Conservation (phyloP, 2,329 filamentous ascomycete species). For the Monilinia vaccinii-corymbosi region DNA sequence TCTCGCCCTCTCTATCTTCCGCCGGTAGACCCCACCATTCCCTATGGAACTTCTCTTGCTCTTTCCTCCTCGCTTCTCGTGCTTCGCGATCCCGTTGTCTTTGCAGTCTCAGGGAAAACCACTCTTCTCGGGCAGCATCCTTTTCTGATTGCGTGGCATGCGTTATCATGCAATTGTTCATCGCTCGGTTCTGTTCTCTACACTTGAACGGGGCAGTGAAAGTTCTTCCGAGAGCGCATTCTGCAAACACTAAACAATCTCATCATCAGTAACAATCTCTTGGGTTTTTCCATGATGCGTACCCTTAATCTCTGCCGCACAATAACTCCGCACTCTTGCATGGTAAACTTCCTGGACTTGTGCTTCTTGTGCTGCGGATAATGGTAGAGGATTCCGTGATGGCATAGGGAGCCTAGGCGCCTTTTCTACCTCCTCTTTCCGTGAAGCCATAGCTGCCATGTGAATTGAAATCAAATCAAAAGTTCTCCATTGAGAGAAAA, state of each 20-base stretch:
- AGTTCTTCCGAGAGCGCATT: constrained; percentile 78
- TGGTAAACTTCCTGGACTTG: constrained; percentile 77
- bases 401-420: constrained; percentile 34
- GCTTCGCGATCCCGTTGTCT: constrained; percentile 58
- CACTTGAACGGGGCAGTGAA: constrained; percentile 84
- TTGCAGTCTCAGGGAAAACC: constrained; percentile 73
- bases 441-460: constrained; percentile 27
- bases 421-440: constrained; percentile 19
- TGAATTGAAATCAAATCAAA: constrained; percentile 6
- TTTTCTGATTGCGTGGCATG: constrained; percentile 79
- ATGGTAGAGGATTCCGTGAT: constrained; percentile 69
- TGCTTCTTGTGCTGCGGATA: constrained; percentile 72
- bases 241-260: constrained; percentile 66
- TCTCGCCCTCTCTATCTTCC: constrained; percentile 48
- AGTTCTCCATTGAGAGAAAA: not conserved
- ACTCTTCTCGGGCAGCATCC: constrained; percentile 84
- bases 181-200: constrained; percentile 65
- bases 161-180: constrained; percentile 90
- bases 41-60: constrained; percentile 55
- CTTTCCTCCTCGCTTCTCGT: constrained; percentile 48
- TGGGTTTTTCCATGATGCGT: constrained; percentile 13
- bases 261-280: not conserved
- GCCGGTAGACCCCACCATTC: constrained; percentile 60
- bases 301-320: constrained; percentile 73
- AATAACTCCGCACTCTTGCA: constrained; percentile 66